Evolutionary conservation across 192 early-diverging fungal genomes (phyloP).

Genomic region (Allomyces javanicus): DNA sequence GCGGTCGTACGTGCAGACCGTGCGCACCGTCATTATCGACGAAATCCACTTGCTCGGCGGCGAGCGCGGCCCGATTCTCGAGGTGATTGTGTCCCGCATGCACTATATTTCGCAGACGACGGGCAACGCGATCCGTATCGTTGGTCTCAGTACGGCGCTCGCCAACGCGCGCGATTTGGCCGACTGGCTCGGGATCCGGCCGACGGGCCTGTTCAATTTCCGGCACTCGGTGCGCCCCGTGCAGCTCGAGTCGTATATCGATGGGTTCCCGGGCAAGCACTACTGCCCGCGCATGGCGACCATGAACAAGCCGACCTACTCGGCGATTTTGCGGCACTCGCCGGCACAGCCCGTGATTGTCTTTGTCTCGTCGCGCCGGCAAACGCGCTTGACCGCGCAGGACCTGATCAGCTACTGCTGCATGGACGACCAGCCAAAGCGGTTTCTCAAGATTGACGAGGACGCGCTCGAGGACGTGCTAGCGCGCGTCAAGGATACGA

Average conservation of each 20-base stretch:
- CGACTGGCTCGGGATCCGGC: constrained; percentile 84
- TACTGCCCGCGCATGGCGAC: constrained; percentile 96
- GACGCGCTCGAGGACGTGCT: constrained; percentile 52
- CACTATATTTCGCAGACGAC: constrained; percentile 81
- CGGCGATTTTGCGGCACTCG: constrained; percentile 86
- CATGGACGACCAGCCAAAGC: constrained; percentile 75
- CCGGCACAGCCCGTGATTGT: constrained; percentile 85
- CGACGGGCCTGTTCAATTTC: constrained; percentile 87
- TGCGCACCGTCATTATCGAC: constrained; percentile 88
- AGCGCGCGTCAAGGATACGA: constrained; percentile 54
- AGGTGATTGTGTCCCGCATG: constrained; percentile 96
- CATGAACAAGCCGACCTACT: constrained; percentile 96
- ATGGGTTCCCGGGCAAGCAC: constrained; percentile 88
- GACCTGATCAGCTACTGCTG: constrained; percentile 87
- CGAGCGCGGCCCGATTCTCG: constrained; percentile 89
- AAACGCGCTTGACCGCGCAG: constrained; percentile 88
- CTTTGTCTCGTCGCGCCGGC: constrained; percentile 92
- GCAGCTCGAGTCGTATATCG: constrained; percentile 91
- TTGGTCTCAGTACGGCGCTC: constrained; percentile 87
- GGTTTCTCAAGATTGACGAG: constrained; percentile 62
- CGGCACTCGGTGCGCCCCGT: constrained; percentile 91
- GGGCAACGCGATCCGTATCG: constrained; percentile 58
- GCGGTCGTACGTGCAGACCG: constrained; percentile 68
- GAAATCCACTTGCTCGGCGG: constrained; percentile 95
- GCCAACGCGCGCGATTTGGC: constrained; percentile 91